Evolutionary conservation across 805 yeast genomes (phyloP).

Genomic region (Zygotorulaspora chibaensis): DNA sequence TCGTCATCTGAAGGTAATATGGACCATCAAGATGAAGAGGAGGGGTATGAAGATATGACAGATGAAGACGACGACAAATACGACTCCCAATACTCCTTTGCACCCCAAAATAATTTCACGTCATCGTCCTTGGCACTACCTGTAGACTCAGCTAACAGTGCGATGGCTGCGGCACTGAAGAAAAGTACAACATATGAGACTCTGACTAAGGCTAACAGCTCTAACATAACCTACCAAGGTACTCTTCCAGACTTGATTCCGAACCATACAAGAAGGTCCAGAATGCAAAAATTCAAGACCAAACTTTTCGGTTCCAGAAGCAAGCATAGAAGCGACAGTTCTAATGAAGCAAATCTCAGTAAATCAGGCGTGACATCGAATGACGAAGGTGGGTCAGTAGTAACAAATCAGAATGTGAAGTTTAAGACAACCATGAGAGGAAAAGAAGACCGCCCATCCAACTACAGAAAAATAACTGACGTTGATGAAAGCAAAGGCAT

Average conservation of each 20-base stretch:
- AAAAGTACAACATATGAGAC: slow-evolving; percentile 6
- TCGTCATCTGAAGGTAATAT: slow-evolving; percentile 7
- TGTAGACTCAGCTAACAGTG: background rate
- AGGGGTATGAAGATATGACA: slow-evolving; percentile 1
- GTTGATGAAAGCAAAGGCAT: background rate
- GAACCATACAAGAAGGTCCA: slow-evolving; percentile 19
- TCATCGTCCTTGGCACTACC: slow-evolving; percentile 3
- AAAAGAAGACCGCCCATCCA: slow-evolving; percentile 8
- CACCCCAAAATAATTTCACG: slow-evolving; percentile 1
- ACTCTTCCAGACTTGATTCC: slow-evolving; percentile 29
- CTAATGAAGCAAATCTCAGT: slow-evolving; percentile 1
- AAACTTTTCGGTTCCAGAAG: slow-evolving; percentile 11
- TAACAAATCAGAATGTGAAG: slow-evolving; percentile 14
- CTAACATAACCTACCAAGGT: slow-evolving; percentile 23
- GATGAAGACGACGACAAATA: slow-evolving; percentile 4
- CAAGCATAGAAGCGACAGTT: slow-evolving; percentile 1
- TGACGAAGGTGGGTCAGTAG: slow-evolving; percentile 14
- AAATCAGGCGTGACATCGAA: slow-evolving; percentile 11
- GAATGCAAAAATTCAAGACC: slow-evolving; percentile 17
- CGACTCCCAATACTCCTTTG: slow-evolving; percentile 1
- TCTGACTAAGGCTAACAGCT: slow-evolving; percentile 3
- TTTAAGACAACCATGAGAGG: slow-evolving; percentile 31
- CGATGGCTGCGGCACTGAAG: background rate
- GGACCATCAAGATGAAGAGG: slow-evolving; percentile 6
- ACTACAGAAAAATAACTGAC: background rate